Evolutionary conservation across 768 basidiomycete species (phyloP).

Genomic region (Termitomyces sp.): DNA sequence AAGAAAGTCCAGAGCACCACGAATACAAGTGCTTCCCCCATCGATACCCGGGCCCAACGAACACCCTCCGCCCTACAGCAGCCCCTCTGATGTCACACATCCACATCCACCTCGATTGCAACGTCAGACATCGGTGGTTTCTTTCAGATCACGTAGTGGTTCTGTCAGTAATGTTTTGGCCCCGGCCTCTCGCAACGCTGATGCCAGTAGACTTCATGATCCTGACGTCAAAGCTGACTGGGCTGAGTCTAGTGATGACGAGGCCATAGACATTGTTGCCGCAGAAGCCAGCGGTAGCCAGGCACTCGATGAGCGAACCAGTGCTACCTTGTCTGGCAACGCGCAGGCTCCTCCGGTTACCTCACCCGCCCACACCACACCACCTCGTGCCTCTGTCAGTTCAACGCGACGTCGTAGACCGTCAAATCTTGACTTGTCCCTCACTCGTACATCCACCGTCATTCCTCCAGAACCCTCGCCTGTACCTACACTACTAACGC

Average conservation of each 20-base stretch:
- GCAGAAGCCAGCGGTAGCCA: constrained; percentile 81
- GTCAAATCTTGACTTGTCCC: constrained; percentile 62
- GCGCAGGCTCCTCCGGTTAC: constrained; percentile 22
- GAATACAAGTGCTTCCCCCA: constrained; percentile 22
- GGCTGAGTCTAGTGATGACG: constrained; percentile 82
- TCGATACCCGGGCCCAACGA: constrained; percentile 37
- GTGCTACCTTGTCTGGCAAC: constrained; percentile 41
- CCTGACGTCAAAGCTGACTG: constrained; percentile 59
- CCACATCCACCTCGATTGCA: constrained; percentile 32
- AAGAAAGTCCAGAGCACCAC: constrained; percentile 29
- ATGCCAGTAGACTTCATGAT: constrained; percentile 31
- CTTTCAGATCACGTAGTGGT: constrained; percentile 44
- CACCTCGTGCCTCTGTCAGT: constrained; percentile 24
- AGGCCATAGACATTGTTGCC: constrained; percentile 79
- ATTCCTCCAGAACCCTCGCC: constrained; percentile 53
- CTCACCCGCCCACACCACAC: constrained; percentile 25
- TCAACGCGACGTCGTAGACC: constrained; percentile 53
- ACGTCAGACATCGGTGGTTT: constrained; percentile 37
- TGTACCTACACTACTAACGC: constrained; percentile 57
- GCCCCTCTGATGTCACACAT: constrained; percentile 27
- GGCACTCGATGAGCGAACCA: constrained; percentile 80
- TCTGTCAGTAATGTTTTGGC: constrained; percentile 63
- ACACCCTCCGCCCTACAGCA: constrained; percentile 66
- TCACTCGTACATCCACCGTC: constrained; percentile 33
- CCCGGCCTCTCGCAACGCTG: constrained; percentile 35